Base-by-base conservation (phyloP, 2,329 filamentous ascomycete genomes). In the Clonostachys solani region DNA sequence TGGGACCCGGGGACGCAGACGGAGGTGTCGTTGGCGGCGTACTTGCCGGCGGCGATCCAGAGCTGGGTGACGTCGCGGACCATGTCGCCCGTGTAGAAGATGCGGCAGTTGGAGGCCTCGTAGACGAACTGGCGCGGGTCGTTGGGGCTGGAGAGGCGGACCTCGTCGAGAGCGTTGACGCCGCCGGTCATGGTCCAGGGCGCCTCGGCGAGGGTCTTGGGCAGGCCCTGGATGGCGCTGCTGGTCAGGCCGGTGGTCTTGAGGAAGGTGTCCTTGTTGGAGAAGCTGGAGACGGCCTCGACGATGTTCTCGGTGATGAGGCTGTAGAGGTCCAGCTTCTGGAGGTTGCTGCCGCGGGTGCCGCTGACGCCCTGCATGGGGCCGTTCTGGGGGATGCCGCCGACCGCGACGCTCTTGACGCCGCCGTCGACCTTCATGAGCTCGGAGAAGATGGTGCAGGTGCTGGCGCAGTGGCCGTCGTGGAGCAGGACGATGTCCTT, bases 351-450 rank as follows among this genome's bases (percentile, higher is more conserved):
- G 19, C 82, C 82, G 53, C 81, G 79, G 12, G 77, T 71, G 13
- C 78, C 80, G n/a, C 81, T 81, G 3, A 84, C 62, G 4, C 68
- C 70, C 62, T 83, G 78, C 65, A 83, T 84, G 3, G 75, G 72
- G 4, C 56, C 57, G 4, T 64, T 52, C 7, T 64, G 62, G 1
- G 81, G 73, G 8, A 79, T 73, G 2, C 83, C 83, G 15, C 83
- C 83, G 19, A 83, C 67, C 2, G 72, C 71, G 42, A 86, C 71
- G 35, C 76, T 77, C 52, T 75, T 76, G 3, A 86, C 75, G 18
- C 75, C 73, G 33, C 68, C 69, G 48, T 71, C 67, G 49, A 68
- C 61, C 7, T 72, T 70, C 68, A 84, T 73, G 19, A 82, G 67
- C 41, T 80, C 73, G 12, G 69, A 67, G 58, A 84, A 80, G 38